These are phyloP conservation scores for Xylaria flabelliformis DNA, from an alignment of 495 filamentous ascomycete species.

Conservation along the genomic window DNA sequence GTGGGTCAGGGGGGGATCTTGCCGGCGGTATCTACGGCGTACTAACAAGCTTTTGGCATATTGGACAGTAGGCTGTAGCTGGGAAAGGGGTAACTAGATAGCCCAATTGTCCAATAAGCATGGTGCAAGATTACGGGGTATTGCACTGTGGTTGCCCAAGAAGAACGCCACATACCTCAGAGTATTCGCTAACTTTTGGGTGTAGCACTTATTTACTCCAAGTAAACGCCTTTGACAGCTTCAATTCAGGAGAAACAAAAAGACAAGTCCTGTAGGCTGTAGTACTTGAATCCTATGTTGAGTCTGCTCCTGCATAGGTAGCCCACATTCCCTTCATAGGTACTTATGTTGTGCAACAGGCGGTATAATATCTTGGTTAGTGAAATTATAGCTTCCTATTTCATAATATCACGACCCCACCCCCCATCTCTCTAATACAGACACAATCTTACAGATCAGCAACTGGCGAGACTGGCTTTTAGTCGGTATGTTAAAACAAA, in stretches of 20 bases:
- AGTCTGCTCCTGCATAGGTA: neutral
- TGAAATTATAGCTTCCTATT: constrained; percentile 12
- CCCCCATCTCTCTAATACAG: constrained; percentile 2
- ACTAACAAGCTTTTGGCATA: constrained; percentile 13
- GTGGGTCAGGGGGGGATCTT: constrained; percentile 15
- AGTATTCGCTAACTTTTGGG: neutral
- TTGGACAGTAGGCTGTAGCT: neutral
- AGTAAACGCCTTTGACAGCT: neutral
- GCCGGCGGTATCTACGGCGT: constrained; percentile 9
- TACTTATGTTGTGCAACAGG: neutral
- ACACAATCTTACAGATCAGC: constrained; percentile 13
- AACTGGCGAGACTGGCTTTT: neutral
- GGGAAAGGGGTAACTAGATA: neutral
- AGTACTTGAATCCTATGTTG: neutral
- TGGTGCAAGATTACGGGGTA: neutral
- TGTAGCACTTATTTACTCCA: neutral
- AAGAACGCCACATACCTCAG: neutral
- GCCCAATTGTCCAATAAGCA: neutral
- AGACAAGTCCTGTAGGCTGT: neutral
- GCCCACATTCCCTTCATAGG: neutral
- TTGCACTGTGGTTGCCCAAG: neutral
- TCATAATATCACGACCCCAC: constrained; percentile 3
- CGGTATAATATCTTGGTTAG: neutral
- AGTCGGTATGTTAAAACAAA: neutral
- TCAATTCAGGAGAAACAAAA: neutral